Percentiles rank a stretch among this genome's conserved stretches.
Conservation (phyloP, 257 asterid genomes). For the Nicotiana undulata region DNA sequence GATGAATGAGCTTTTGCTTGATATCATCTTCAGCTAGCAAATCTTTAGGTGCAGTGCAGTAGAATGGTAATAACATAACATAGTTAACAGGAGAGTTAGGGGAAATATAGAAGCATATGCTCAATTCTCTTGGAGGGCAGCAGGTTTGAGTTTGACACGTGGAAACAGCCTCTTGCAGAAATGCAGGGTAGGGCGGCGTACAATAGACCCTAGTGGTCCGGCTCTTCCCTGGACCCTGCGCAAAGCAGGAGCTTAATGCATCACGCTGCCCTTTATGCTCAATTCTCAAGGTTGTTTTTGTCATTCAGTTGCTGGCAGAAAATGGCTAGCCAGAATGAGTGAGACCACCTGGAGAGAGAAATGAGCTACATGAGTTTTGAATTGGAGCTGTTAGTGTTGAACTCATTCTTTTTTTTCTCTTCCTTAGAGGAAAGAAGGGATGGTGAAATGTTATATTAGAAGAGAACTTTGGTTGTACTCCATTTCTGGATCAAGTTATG, state of each 20-base stretch:
- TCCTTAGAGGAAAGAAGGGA: neutral
- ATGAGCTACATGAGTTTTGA: neutral
- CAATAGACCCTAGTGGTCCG: no score
- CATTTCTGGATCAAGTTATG: conserved; percentile 1
- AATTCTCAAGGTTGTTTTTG: conserved; percentile 18
- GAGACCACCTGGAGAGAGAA: conserved; percentile 10
- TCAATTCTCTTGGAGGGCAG: neutral
- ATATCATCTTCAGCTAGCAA: conserved; percentile 7
- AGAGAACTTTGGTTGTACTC: neutral
- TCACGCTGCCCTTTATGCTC: neutral
- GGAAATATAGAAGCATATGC: neutral
- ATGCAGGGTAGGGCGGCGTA: no score
- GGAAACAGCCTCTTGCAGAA: no score
- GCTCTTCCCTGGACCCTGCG: no score
- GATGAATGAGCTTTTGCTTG: conserved; percentile 41
- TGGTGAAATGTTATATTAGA: conserved; percentile 16
- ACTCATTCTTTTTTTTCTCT: neutral
- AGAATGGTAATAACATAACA: neutral
- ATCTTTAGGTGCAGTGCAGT: neutral
- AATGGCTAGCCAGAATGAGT: conserved; percentile 7
- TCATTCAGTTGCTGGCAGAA: conserved; percentile 15
- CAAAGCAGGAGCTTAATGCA: no score
- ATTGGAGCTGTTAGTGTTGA: conserved; percentile 1
- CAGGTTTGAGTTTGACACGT: no score
- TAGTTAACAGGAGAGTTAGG: neutral